Evolutionary conservation across 257 asterid species (phyloP), one percentile per base, ranked within the genome.

Genomic region (Verbena officinalis): DNA sequence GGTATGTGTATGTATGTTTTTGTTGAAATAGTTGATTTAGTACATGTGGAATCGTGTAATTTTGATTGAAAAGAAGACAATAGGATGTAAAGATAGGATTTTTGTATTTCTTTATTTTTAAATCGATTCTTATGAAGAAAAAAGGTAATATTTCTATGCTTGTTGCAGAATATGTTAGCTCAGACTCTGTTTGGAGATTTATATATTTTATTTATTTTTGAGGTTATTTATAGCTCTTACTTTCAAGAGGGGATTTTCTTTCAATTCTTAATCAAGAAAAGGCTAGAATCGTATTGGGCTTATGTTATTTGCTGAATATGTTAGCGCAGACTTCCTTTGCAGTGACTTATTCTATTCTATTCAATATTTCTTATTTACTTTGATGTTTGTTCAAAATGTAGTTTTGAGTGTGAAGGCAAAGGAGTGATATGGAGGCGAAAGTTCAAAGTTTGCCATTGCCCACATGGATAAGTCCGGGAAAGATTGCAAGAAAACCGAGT

Each of bases 371-470:
- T 30, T 58, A 33, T 14, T 2, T 22, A 12, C 14, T 24, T 59
- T 62, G 27, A 44, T 17, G 23, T 39, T 49, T 21, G 11, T 33
- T 69, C 62, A 64, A 19, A 55, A 22, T 69, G 59, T 38, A 27
- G 67, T 64, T n/a, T 17, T 16, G 36, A 43, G 43, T 16, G 4
- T 61, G 38, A 13, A 56, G 39, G 59, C 42, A 27, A 17, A 48
- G 67, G 51, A 64, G 71, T 40, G 64, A 43, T 55, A 91, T 91
- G 95, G 95, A 85, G 79, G 83, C 79, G 2, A 77, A 73, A 59
- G 75, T 81, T 72, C 84, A 69, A 53, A 70, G 84, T 39, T 57
- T 80, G 73, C 86, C 82, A 62, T 40, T 77, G 43, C 42, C 86
- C 43, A 49, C 81, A 57, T 71, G 80, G 85, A 57, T 66, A 23